Evolutionary conservation across 164 flowering plant genomes (phyloP), one percentile per base, ranked within the genome.

Genomic region (Vitis rotundifolia): DNA sequence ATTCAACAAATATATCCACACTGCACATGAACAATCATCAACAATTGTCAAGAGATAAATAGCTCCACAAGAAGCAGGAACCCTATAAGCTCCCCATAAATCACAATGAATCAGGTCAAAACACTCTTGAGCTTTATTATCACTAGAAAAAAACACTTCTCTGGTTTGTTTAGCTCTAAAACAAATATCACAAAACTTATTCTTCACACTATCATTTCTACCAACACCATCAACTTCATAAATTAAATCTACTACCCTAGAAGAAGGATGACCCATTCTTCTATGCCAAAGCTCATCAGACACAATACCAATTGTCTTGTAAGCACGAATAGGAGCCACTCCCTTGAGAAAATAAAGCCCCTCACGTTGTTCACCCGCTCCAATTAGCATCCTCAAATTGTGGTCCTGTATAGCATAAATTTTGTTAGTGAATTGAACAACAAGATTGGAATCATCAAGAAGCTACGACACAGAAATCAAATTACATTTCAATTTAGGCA

Each of bases 341-440:
- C 52, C 9, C 13, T 9, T 55, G 13, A 37, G 18, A 13, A 48
- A 28, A 8, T 12, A 2, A 10, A 50, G 16, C 62, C 52, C 61
- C 6, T 61, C 12, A 0, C 57, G 16, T n/a, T 14, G 54, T 19
- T 59, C 69, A 61, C 76, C 76, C 54, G 57, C 71, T 51, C 71
- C 71, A 61, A 72, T 72, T 71, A 59, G 54, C 44, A 12, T 72
- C 70, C 70, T 72, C 66, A 26, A 29, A 37, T n/a, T 63, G 58
- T 37, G 57, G 68, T 73, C 72, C 68, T 68, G 68, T 8, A 68
- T 56, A 55, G 29, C 57, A 68, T 72, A 73, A 13, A 57, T 29
- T 10, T 55, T 55, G 12, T 68, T 26, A 63, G 68, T 48, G 48
- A 73, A 48, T 15, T 28, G 11, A 15, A 63, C 50, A 54, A 47